These are phyloP conservation scores for Orbilia quercus DNA, from an alignment of 2,329 filamentous ascomycete genomes.

Conservation along the genomic window DNA sequence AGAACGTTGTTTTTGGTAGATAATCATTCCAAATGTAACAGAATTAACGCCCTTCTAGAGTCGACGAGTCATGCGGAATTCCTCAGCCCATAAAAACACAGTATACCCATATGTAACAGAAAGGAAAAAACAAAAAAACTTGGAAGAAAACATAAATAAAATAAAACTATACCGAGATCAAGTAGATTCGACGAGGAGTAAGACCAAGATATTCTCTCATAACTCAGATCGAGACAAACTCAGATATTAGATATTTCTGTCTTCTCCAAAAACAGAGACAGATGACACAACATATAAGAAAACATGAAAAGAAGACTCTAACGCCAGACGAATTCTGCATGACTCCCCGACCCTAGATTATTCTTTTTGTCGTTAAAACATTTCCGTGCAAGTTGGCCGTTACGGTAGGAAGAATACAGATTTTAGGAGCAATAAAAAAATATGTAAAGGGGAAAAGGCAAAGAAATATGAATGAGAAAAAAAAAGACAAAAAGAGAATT, in stretches of 20 bases:
- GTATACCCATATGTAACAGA: slow-evolving; percentile 21
- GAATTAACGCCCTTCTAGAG: slow-evolving; percentile 55
- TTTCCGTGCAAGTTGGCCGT: slow-evolving; percentile 55
- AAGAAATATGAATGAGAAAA: slow-evolving; percentile 1
- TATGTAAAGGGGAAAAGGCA: slow-evolving; percentile 21
- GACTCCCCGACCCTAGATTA: slow-evolving; percentile 55
- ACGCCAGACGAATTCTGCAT: slow-evolving; percentile 56
- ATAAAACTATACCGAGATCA: too few relatives aligned
- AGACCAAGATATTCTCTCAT: slow-evolving; percentile 23
- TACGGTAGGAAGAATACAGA: slow-evolving; percentile 54
- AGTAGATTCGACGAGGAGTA: background rate
- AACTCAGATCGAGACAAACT: too few relatives aligned
- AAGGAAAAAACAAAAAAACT: slow-evolving; percentile 1
- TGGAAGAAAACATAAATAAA: slow-evolving; percentile 21
- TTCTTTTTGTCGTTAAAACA: slow-evolving; percentile 57
- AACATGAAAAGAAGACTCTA: slow-evolving; percentile 23
- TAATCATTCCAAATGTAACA: slow-evolving; percentile 55
- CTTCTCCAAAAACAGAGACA: slow-evolving; percentile 24
- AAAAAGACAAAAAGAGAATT: background rate
- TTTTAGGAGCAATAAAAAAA: slow-evolving; percentile 37
- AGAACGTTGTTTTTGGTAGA: slow-evolving; percentile 54
- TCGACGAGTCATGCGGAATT: slow-evolving; percentile 57
- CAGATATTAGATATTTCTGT: slow-evolving; percentile 40
- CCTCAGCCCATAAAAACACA: slow-evolving; percentile 52
- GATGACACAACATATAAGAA: slow-evolving; percentile 4